Evolutionary conservation across 2,329 filamentous ascomycete species (phyloP), one percentile per base, ranked within the genome.

Genomic region (Cladosporium sp.): DNA sequence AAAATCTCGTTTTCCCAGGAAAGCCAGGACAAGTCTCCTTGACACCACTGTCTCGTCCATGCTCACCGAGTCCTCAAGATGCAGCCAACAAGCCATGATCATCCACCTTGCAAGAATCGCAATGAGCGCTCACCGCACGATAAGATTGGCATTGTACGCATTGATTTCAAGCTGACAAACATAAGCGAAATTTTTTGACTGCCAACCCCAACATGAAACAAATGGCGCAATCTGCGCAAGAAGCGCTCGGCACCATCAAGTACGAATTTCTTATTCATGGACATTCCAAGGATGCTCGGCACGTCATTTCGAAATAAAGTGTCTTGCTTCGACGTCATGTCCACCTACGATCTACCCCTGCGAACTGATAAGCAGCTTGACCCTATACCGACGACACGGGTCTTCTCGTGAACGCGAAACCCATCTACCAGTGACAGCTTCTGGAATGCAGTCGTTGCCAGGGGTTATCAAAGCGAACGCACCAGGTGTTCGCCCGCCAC

Each of bases 361-460:
- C 26, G 44, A 35, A 18, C 10, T 52, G 59, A 62, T 52, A 53
- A 53, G 59, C 28, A 62, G 21, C 14, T n/a, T 5, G 12, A 5
- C 11, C 5, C 5, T 12, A 1, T 50, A 31, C 59, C 46, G 46
- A 29, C n/a, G 16, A 53, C n/a, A 35, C 59, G 59, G 59, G 5
- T 35, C 33, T 21, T 29, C 31, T 29, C 29, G 59, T 31, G 58
- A 31, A 50, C 21, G 10, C 37, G 23, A 40, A 4, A 18, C 16
- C 26, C 49, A 33, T 21, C 28, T 33, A 55, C 52, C 52, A 62
- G 35, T 62, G 26, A 28, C 31, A 62, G 14, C 29, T 11, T 16
- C 29, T 52, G 59, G 59, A 62, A 62, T 62, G 59, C 59, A 52
- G 3, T 14, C 44, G 59, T 62, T 62, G 59, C 59, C 23, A 62